These are phyloP conservation scores for Paraleonurus japonicus DNA, from an alignment of 257 asterid genomes.

Conservation along the genomic window DNA sequence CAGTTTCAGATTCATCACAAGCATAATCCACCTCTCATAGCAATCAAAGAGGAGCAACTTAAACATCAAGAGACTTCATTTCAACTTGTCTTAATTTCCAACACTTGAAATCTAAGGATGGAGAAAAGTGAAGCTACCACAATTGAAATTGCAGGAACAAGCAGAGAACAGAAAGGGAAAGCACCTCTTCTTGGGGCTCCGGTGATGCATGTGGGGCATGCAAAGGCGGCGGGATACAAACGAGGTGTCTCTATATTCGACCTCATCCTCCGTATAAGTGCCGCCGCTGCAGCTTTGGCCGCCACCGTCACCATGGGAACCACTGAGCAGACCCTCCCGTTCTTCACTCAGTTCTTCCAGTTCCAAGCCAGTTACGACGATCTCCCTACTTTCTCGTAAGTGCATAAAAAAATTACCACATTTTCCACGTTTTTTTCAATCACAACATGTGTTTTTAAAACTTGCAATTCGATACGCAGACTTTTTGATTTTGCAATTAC, in stretches of 20 bases:
- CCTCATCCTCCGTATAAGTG: slow-evolving; percentile 65
- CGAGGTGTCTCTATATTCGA: slow-evolving; percentile 67
- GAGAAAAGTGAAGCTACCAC: slow-evolving; percentile 53
- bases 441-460: too few relatives aligned
- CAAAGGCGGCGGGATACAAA: slow-evolving; percentile 36
- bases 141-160: slow-evolving; percentile 56
- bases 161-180: slow-evolving; percentile 75
- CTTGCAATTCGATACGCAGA: too few relatives aligned
- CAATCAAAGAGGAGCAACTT: background rate
- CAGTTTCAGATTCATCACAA: slow-evolving; percentile 37
- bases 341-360: slow-evolving; percentile 93
- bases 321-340: slow-evolving; percentile 82
- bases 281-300: slow-evolving; percentile 57
- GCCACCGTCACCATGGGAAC: slow-evolving; percentile 79
- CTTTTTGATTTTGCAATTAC: too few relatives aligned
- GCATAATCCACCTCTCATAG: background rate
- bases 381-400: slow-evolving; percentile 77
- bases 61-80: background rate
- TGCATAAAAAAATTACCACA: too few relatives aligned
- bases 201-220: slow-evolving; percentile 18
- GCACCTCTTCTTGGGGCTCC: slow-evolving; percentile 55
- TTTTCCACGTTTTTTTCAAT: too few relatives aligned
- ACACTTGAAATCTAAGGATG: slow-evolving; percentile 25
- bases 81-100: background rate
- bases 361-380: slow-evolving; percentile 83